phyloP scores from a whole-genome alignment of 2,329 filamentous ascomycete species.

The Fusarium nanum region DNA sequence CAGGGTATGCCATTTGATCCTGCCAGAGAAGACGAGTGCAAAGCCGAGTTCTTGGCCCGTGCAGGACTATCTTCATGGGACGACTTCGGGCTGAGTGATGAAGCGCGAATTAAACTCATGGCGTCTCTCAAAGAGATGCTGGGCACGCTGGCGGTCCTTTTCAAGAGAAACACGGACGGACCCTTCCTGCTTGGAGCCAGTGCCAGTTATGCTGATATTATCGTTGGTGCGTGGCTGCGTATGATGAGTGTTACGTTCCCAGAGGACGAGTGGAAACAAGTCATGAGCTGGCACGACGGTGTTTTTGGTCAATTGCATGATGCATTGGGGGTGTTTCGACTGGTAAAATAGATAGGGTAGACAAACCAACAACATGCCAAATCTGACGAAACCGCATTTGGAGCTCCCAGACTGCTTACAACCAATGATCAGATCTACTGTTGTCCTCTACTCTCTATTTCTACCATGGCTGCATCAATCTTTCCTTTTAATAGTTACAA shows the following conservation, averaged over 20 bases:
- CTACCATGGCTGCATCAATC: background rate
- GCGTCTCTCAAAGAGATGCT: constrained; percentile 56
- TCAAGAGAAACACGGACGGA: constrained; percentile 52
- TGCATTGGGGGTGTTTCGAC: constrained; percentile 55
- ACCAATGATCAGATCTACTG: background rate
- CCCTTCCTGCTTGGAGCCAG: constrained; percentile 61
- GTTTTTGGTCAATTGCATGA: constrained; percentile 63
- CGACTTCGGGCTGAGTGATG: constrained; percentile 53
- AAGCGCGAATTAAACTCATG: constrained; percentile 54
- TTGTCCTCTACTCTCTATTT: background rate
- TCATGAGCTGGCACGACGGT: constrained; percentile 62
- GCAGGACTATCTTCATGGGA: constrained; percentile 58
- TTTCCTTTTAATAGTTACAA: background rate
- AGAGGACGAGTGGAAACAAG: constrained; percentile 59
- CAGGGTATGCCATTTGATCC: constrained; percentile 64
- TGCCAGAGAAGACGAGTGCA: constrained; percentile 55
- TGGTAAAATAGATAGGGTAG: constrained; percentile 41
- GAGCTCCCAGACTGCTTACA: background rate
- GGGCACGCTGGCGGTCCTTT: constrained; percentile 57
- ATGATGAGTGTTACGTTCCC: constrained; percentile 58
- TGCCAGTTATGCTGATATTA: constrained; percentile 66
- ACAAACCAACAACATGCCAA: background rate
- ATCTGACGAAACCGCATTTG: background rate
- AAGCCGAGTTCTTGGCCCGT: constrained; percentile 62
- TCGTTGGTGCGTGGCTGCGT: constrained; percentile 67